phyloP scores from a whole-genome alignment of 1,284 basidiomycete species.

The Spongiforma sp. region DNA sequence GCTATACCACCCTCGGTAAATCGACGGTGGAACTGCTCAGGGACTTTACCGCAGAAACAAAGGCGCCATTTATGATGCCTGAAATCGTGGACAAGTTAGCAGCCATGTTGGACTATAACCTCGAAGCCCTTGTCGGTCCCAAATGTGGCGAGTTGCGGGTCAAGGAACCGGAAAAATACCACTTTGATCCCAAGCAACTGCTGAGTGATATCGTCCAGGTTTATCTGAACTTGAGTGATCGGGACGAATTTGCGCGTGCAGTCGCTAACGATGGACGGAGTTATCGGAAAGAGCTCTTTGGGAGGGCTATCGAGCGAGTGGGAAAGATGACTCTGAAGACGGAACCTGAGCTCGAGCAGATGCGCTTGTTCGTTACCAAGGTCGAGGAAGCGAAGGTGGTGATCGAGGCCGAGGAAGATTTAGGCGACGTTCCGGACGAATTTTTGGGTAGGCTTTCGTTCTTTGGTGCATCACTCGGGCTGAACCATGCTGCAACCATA shows the following conservation, averaged over 20 bases:
- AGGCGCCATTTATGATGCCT: constrained; percentile 92
- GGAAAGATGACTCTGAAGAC: constrained; percentile 76
- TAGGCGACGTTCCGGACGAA: constrained; percentile 95
- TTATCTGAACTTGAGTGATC: constrained; percentile 88
- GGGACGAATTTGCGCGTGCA: constrained; percentile 83
- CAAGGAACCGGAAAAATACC: constrained; percentile 87
- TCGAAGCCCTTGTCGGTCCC: constrained; percentile 90
- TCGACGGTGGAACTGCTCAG: constrained; percentile 91
- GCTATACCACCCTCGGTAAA: constrained; percentile 86
- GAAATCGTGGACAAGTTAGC: constrained; percentile 97
- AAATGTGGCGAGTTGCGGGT: constrained; percentile 86
- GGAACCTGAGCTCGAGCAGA: constrained; percentile 77
- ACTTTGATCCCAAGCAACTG: constrained; percentile 86
- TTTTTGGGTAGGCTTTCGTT: constrained; percentile 72
- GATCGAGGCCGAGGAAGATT: constrained; percentile 89
- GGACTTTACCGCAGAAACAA: constrained; percentile 92
- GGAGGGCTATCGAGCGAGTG: constrained; percentile 78
- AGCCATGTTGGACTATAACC: constrained; percentile 97
- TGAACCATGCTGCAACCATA: constrained; percentile 36
- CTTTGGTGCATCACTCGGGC: neutral
- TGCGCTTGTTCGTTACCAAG: constrained; percentile 76
- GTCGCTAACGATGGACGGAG: constrained; percentile 94
- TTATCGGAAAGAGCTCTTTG: constrained; percentile 88
- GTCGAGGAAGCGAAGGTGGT: constrained; percentile 85
- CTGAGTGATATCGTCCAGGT: constrained; percentile 91